Evolutionary conservation across 352 stramenopile genomes (phyloP).

Genomic region (Vaucheria bursata): DNA sequence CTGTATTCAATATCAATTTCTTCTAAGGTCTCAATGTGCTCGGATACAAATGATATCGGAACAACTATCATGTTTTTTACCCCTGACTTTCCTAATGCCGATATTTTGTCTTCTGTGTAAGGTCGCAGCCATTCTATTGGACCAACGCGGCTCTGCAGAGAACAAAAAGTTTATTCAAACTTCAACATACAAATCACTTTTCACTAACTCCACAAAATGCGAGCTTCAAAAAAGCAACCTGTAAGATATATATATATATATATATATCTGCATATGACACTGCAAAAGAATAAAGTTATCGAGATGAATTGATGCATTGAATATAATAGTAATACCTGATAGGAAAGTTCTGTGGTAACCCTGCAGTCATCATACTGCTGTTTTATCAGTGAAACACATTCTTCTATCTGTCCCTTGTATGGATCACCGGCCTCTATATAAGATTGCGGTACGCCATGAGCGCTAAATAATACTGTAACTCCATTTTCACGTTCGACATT

Average conservation of each 20-base stretch:
- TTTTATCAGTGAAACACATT: slow-evolving; percentile 62
- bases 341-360: slow-evolving; percentile 70
- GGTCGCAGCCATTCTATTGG: slow-evolving; percentile 92
- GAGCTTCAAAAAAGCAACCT: too few species aligned
- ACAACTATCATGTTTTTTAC: slow-evolving; percentile 91
- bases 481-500: slow-evolving; percentile 63
- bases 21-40: slow-evolving; percentile 97
- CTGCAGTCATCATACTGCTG: slow-evolving; percentile 35
- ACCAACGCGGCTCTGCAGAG: slow-evolving; percentile 80
- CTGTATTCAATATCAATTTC: slow-evolving; percentile 98
- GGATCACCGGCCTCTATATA: slow-evolving; percentile 72
- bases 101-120: slow-evolving; percentile 85
- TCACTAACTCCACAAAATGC: too few species aligned
- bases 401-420: slow-evolving; percentile 66
- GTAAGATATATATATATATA: too few species aligned
- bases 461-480: slow-evolving; percentile 61
- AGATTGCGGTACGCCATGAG: slow-evolving; percentile 63
- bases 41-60: slow-evolving; percentile 92
- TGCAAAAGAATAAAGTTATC: too few species aligned
- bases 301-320: too few species aligned
- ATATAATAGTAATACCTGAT: too few species aligned
- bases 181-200: too few species aligned
- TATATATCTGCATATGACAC: too few species aligned
- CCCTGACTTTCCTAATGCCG: slow-evolving; percentile 70
- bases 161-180: too few species aligned